phyloP scores from a whole-genome alignment of 2,329 filamentous ascomycete species.

The Thielaviopsis populi region DNA sequence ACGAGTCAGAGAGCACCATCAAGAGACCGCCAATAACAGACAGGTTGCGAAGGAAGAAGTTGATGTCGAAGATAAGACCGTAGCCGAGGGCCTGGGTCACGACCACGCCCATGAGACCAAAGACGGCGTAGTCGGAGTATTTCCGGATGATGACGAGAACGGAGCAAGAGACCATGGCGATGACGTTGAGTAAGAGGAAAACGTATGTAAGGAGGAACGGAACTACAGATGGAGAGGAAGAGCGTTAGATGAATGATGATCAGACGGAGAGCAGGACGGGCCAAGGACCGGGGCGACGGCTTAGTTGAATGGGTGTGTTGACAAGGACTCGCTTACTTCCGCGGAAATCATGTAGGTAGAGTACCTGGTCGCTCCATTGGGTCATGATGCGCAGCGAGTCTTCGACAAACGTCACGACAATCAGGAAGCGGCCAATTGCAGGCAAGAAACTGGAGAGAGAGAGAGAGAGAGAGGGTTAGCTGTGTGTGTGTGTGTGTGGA shows the following conservation, averaged over 20 bases:
- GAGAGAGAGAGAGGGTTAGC: constrained; percentile 9
- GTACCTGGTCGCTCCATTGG: constrained; percentile 90
- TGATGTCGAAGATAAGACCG: constrained; percentile 94
- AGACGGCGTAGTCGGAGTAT: constrained; percentile 84
- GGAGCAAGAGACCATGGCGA: constrained; percentile 75
- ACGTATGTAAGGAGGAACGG: constrained; percentile 76
- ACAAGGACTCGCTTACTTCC: constrained; percentile 51
- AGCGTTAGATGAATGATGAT: not conserved
- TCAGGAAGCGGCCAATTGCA: constrained; percentile 89
- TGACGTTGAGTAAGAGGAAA: constrained; percentile 80
- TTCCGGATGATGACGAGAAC: constrained; percentile 79
- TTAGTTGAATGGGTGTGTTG: not conserved
- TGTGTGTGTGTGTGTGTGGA: not conserved
- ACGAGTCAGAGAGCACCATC: constrained; percentile 96
- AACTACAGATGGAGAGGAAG: constrained; percentile 38
- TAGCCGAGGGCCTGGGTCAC: constrained; percentile 90
- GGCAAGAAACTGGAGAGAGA: constrained; percentile 58
- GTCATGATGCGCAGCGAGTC: constrained; percentile 92
- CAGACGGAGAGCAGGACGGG: not conserved
- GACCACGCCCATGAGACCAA: constrained; percentile 78
- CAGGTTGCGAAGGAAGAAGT: constrained; percentile 98
- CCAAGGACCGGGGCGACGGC: not conserved
- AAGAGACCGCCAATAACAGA: constrained; percentile 93
- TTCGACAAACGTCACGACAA: constrained; percentile 96
- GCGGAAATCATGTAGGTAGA: constrained; percentile 84